Base-by-base conservation (phyloP, 2,329 filamentous ascomycete species). In the Cytospora schulzeri region DNA sequence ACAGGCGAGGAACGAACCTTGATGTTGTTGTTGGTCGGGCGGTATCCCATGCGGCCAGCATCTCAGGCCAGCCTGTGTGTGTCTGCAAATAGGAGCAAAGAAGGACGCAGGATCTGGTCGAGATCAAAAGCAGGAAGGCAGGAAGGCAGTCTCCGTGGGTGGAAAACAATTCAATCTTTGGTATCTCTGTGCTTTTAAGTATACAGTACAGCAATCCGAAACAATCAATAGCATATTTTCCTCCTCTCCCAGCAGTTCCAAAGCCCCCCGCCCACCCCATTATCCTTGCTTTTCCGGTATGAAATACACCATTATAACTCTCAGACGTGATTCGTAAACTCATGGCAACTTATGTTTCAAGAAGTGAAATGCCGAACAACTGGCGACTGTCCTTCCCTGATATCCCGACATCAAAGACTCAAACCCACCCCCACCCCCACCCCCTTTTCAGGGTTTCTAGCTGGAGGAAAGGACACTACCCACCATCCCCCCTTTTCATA, bases 401-500 rank as follows among this genome's bases (percentile, higher is more conserved):
- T 19, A 19, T 41, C 19, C 4, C 15, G 6, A 17, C 14, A 12
- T 12, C 33, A 4, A 35, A n/a, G n/a, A 33, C 31, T 19, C 19
- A 41, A 41, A 19, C 3, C 15, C 38, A n/a, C 26, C n/a, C 45
- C 45, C 57, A 19, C 38, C 19, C 52, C 11, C n/a, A 15, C 22
- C 17, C 8, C 12, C 6, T 29, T 48, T 12, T n/a, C 33, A 2
- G 33, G 33, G 33, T 2, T 35, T 15, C 60, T 55, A 64, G 24
- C 53, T 50, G 6, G 61, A 41, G 24, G 59, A n/a, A n/a, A 41
- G 4, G 4, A 31, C 57, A 28, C 26, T 62, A 59, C 22, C 63
- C 48, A 1, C 45, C 31, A 19, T 67, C 48, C 45, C 66, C 35
- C 62, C 57, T 66, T 50, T 63, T 59, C 57, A 48, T 52, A 29